These are phyloP conservation scores for Tolypocladium paradoxum DNA, from an alignment of 2,329 filamentous ascomycete genomes.

Conservation along the genomic window DNA sequence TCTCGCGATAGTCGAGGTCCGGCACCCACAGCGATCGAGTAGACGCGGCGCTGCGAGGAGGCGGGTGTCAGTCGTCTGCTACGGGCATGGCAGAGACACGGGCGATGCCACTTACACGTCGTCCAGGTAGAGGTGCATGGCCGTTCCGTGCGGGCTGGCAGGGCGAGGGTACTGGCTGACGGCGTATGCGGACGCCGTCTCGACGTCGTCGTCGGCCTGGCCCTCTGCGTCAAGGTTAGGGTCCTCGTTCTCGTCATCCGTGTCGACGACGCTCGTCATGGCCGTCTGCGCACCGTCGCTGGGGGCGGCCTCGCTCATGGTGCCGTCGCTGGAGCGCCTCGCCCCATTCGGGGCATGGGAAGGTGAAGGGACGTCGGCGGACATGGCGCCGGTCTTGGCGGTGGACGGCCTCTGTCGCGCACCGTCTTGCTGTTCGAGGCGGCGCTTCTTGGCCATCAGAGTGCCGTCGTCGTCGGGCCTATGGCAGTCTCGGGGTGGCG, in stretches of 20 bases:
- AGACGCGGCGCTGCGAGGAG: slow-evolving; percentile 24
- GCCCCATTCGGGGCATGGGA: background rate
- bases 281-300: slow-evolving; percentile 23
- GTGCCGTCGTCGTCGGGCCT: slow-evolving; percentile 4
- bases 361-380: background rate
- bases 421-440: slow-evolving; percentile 16
- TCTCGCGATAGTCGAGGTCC: slow-evolving; percentile 45
- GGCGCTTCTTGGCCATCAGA: slow-evolving; percentile 23
- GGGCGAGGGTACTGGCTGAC: slow-evolving; percentile 27
- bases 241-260: slow-evolving; percentile 7
- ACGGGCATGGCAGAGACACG: background rate
- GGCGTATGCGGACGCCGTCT: slow-evolving; percentile 33
- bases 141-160: slow-evolving; percentile 22
- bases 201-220: slow-evolving; percentile 12
- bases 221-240: slow-evolving; percentile 1
- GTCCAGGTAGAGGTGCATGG: slow-evolving; percentile 22
- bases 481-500: slow-evolving; percentile 5
- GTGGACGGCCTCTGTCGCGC: slow-evolving; percentile 3
- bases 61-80: background rate
- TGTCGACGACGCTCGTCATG: slow-evolving; percentile 25
- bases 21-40: slow-evolving; percentile 38
- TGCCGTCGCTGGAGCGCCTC: slow-evolving; percentile 21
- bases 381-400: background rate
- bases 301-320: slow-evolving; percentile 18
- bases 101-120: slow-evolving; percentile 25